Evolutionary conservation across 1,139 yeast genomes (phyloP), one percentile per base, ranked within the genome.

Genomic region (Hanseniaspora sp.): DNA sequence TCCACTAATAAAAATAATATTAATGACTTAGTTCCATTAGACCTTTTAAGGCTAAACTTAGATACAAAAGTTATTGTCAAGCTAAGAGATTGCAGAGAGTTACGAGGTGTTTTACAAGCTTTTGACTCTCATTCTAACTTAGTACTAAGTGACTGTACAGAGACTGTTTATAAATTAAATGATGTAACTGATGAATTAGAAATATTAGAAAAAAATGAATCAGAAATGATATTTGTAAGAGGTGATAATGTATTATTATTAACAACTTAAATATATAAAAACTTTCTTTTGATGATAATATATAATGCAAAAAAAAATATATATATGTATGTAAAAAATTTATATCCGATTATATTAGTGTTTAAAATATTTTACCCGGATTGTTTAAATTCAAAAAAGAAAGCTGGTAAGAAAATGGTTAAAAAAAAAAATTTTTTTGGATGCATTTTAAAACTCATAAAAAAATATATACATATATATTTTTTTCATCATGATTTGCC

Each of bases 91-190:
- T 95, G 95, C 58, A 78, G 99, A 62, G 96, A 90, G 67, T 77
- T 92, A 71, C 79, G 80, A 47, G 99, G 99, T 7, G 81, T 80
- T 61, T 75, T 94, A 56, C 98, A 92, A 76, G 96, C 96, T 1
- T 92, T 86, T 69, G 97, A 92, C 69, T 85, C 95, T 51, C 97
- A 92, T 69, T 92, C 97, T 69, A 92, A 94, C 68, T 81, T 94
- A 77, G 96, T 92, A 44, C 77, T 92, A 61, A 88, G 97, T 63
- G 95, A 94, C 62, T 96, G 95, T 4, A 78, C 77, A 58, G 99
- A 92, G 66, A 85, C 85, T 9, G 80, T 90, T 52, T 86, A 79
- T 64, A 74, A 74, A 40, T 65, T 79, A 40, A 77, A 74, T 41
- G 81, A 74, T 15, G 73, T 66, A 6, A 68, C 68, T n/a, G 76